These are phyloP conservation scores for Canavalia gladiata DNA, from an alignment of 306 rosid species.

Conservation along the genomic window DNA sequence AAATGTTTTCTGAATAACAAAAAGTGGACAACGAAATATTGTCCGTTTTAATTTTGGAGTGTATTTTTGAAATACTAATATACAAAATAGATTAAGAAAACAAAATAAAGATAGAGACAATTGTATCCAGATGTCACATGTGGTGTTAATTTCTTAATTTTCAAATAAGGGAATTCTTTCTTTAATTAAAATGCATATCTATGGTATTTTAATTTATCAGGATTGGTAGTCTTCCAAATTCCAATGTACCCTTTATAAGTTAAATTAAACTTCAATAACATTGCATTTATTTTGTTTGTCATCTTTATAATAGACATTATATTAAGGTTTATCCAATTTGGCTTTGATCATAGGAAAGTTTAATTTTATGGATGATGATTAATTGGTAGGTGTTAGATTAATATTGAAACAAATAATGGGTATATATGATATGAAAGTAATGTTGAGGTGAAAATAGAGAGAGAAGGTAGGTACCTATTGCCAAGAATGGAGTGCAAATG, in stretches of 20 bases:
- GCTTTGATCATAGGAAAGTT: background rate
- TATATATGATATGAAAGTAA: background rate
- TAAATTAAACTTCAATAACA: conserved; percentile 17
- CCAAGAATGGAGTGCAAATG: conserved; percentile 94
- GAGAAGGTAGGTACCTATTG: conserved; percentile 62
- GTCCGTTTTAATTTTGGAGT: too few relatives aligned
- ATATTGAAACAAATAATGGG: background rate
- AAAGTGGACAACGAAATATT: too few relatives aligned
- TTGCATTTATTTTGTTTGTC: background rate
- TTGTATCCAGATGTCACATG: too few relatives aligned
- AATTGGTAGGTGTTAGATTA: background rate
- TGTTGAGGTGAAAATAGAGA: background rate
- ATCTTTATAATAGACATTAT: background rate
- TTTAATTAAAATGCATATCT: too few relatives aligned
- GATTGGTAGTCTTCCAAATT: background rate
- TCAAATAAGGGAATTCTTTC: too few relatives aligned
- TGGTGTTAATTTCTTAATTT: too few relatives aligned
- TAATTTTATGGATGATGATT: background rate
- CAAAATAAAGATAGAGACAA: too few relatives aligned
- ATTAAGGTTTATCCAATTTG: conserved; percentile 3
- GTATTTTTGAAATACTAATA: too few relatives aligned
- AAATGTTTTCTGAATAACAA: too few relatives aligned
- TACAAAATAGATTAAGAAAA: too few relatives aligned
- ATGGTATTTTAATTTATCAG: background rate
- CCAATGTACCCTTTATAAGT: background rate